phyloP scores from a whole-genome alignment of 169 alveolate species.

The Cryptosporidium canis region DNA sequence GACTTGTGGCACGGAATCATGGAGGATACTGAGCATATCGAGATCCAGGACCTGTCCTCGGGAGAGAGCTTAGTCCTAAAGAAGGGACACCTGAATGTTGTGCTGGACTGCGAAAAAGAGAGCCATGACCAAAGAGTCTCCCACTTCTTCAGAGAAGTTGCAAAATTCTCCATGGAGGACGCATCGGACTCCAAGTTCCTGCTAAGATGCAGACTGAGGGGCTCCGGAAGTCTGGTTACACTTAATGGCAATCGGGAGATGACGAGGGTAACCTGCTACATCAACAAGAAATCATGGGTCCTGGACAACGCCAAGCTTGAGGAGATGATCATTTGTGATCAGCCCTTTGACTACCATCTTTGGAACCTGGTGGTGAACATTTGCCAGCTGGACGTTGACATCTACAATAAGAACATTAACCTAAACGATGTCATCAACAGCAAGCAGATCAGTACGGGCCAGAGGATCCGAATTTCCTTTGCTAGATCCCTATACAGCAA shows the following conservation, averaged over 20 bases:
- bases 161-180: not conserved
- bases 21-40: not conserved
- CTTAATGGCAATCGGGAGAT: not conserved
- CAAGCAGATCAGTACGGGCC: slow-evolving; percentile 62
- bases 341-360: slow-evolving; percentile 6
- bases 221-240: not conserved
- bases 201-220: not conserved
- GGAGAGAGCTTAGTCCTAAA: not conserved
- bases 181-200: not conserved
- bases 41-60: slow-evolving; percentile 1
- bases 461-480: slow-evolving; percentile 32
- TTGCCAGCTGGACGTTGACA: slow-evolving; percentile 16
- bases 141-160: not conserved
- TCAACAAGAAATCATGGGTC: slow-evolving; percentile 23
- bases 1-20: not conserved
- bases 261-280: not conserved
- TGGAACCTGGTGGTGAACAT: slow-evolving; percentile 21
- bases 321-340: slow-evolving; percentile 31
- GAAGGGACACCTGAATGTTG: slow-evolving; percentile 12
- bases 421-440: slow-evolving; percentile 2
- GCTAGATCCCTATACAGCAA: slow-evolving; percentile 46
- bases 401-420: not conserved
- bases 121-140: not conserved
- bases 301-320: slow-evolving; percentile 8
- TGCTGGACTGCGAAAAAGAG: slow-evolving; percentile 10